Evolutionary conservation across 306 rosid genomes (phyloP).

Genomic region (Abrus pulchellus): DNA sequence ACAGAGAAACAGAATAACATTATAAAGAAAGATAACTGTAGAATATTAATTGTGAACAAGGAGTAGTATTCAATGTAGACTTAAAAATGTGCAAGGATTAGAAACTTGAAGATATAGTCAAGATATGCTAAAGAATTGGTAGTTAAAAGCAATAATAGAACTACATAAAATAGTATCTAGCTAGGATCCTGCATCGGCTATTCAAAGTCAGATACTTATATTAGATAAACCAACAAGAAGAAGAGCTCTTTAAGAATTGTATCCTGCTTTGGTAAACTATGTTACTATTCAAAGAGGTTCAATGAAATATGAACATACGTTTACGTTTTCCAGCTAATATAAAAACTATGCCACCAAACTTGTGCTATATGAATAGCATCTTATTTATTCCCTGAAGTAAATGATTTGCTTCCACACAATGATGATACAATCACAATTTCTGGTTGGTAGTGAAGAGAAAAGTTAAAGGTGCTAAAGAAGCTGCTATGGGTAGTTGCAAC

Average conservation of each 20-base stretch:
- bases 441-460: constrained; percentile 12
- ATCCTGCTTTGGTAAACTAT: not conserved
- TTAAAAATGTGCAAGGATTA: not conserved
- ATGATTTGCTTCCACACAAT: constrained; percentile 28
- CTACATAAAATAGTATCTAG: constrained; percentile 19
- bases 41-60: not conserved
- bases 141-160: constrained; percentile 18
- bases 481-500: constrained; percentile 33
- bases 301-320: not conserved
- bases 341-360: constrained; percentile 16
- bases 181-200: not conserved
- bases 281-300: not conserved
- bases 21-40: not conserved
- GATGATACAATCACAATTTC: constrained; percentile 33
- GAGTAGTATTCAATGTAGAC: not conserved
- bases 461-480: not conserved
- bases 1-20: not conserved
- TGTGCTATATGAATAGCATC: not conserved
- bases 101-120: constrained; percentile 1
- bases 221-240: constrained; percentile 3
- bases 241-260: not conserved
- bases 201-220: not conserved
- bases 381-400: constrained; percentile 29
- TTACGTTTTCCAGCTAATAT: constrained; percentile 14
- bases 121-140: not conserved